These are phyloP conservation scores for Durio zibethinus DNA, from an alignment of 345 rosid genomes.

Conservation along the genomic window DNA sequence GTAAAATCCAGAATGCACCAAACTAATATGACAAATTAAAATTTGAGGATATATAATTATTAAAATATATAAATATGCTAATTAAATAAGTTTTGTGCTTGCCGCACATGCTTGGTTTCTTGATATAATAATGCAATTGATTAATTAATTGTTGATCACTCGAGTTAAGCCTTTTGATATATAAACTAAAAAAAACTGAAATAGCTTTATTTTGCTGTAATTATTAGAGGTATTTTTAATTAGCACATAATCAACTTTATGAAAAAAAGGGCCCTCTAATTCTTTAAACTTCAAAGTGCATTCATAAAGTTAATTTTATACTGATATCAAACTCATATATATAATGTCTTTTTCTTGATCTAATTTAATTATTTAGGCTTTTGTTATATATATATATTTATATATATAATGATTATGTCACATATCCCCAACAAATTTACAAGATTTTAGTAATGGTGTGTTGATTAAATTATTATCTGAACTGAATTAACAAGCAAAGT, in stretches of 20 bases:
- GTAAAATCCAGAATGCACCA: too few relatives aligned
- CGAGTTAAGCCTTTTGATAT: not conserved
- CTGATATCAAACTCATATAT: not conserved
- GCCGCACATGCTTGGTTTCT: not conserved
- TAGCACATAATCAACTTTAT: not conserved
- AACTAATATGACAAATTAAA: not conserved
- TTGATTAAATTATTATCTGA: not conserved
- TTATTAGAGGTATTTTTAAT: not conserved
- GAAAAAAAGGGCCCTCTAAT: not conserved
- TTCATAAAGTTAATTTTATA: not conserved
- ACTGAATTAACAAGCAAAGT: not conserved
- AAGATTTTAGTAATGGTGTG: not conserved
- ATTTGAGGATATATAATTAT: too few relatives aligned
- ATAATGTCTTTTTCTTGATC: not conserved
- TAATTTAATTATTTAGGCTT: not conserved
- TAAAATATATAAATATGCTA: too few relatives aligned
- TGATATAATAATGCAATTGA: not conserved
- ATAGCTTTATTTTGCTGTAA: not conserved
- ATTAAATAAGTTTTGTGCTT: not conserved
- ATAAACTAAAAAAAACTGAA: too few relatives aligned
- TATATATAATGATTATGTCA: not conserved
- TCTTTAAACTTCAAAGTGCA: not conserved
- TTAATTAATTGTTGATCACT: not conserved
- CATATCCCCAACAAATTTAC: too few relatives aligned
- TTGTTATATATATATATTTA: not conserved